Evolutionary conservation across 441 rosid genomes (phyloP).

Genomic region (Raphanus hybrid): DNA sequence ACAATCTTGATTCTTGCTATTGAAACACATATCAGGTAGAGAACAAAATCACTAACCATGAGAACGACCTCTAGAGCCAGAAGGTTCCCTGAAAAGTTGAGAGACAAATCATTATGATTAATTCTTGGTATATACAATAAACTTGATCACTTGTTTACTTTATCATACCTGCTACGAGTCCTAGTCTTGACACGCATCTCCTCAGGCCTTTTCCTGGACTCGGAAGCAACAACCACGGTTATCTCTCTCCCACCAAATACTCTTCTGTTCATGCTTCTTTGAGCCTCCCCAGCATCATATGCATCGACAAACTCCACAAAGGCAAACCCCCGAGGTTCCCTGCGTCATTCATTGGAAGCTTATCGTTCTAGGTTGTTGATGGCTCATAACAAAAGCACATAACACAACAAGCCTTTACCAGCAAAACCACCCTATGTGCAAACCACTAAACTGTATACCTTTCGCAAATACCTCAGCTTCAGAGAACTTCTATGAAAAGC

Average conservation of each 20-base stretch:
- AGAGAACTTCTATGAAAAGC: slow-evolving; percentile 47
- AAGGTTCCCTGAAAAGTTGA: slow-evolving; percentile 62
- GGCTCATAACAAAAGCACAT: slow-evolving; percentile 19
- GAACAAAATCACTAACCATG: slow-evolving; percentile 54
- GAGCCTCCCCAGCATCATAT: slow-evolving; percentile 89
- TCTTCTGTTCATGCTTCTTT: slow-evolving; percentile 87
- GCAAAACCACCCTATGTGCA: slow-evolving; percentile 39
- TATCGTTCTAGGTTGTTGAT: slow-evolving; percentile 32
- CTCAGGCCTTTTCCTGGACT: slow-evolving; percentile 96
- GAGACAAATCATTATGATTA: slow-evolving; percentile 28
- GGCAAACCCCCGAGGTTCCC: slow-evolving; percentile 98
- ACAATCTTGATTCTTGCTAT: neutral
- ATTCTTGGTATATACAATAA: neutral
- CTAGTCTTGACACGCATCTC: slow-evolving; percentile 88
- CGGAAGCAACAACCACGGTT: slow-evolving; percentile 91
- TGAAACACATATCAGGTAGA: neutral
- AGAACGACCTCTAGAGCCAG: slow-evolving; percentile 69
- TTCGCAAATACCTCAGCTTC: slow-evolving; percentile 47
- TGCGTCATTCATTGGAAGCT: slow-evolving; percentile 41
- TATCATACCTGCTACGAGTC: slow-evolving; percentile 53
- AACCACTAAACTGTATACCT: slow-evolving; percentile 44
- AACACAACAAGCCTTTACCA: slow-evolving; percentile 30
- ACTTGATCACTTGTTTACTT: slow-evolving; percentile 1
- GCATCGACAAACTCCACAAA: slow-evolving; percentile 97
- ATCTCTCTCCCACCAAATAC: slow-evolving; percentile 89